These are phyloP conservation scores for Linaria vulgaris DNA, from an alignment of 257 asterid species.

Conservation along the genomic window DNA sequence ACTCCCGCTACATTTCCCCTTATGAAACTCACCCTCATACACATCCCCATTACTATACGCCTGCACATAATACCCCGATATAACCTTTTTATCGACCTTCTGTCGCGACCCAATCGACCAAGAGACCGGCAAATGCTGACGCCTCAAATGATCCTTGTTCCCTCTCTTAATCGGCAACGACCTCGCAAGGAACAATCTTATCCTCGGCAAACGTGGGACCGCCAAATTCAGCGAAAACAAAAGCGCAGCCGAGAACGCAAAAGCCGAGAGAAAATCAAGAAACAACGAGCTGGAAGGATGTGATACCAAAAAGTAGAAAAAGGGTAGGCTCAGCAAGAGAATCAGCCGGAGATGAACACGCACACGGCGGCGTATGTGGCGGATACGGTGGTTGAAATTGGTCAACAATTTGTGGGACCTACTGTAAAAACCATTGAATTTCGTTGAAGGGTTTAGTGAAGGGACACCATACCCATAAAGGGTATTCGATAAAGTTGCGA, in stretches of 20 bases:
- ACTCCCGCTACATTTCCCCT: constrained; percentile 85
- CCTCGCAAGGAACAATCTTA: constrained; percentile 61
- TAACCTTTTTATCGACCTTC: constrained; percentile 52
- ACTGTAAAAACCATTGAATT: constrained; percentile 36
- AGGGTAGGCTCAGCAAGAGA: constrained; percentile 69
- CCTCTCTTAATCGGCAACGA: constrained; percentile 69
- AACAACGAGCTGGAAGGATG: constrained; percentile 82
- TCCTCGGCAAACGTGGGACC: constrained; percentile 77
- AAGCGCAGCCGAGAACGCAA: constrained; percentile 83
- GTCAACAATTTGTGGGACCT: constrained; percentile 52
- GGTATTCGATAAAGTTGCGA: constrained; percentile 58
- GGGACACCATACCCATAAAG: constrained; percentile 52
- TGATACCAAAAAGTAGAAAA: constrained; percentile 77
- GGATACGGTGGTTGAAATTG: constrained; percentile 62
- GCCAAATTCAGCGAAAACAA: constrained; percentile 83
- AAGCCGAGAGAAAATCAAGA: constrained; percentile 85
- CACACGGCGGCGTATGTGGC: constrained; percentile 69
- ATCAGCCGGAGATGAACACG: constrained; percentile 74
- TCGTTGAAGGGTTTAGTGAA: constrained; percentile 37
- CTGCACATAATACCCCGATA: constrained; percentile 79
- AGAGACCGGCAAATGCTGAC: constrained; percentile 70
- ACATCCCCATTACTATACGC: constrained; percentile 92
- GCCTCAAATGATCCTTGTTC: constrained; percentile 38
- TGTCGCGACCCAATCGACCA: constrained; percentile 86
- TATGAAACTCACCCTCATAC: constrained; percentile 92